These are phyloP conservation scores for Ampelocalamus luodianensis DNA, from an alignment of 176 grass and related monocot genomes.

Conservation along the genomic window DNA sequence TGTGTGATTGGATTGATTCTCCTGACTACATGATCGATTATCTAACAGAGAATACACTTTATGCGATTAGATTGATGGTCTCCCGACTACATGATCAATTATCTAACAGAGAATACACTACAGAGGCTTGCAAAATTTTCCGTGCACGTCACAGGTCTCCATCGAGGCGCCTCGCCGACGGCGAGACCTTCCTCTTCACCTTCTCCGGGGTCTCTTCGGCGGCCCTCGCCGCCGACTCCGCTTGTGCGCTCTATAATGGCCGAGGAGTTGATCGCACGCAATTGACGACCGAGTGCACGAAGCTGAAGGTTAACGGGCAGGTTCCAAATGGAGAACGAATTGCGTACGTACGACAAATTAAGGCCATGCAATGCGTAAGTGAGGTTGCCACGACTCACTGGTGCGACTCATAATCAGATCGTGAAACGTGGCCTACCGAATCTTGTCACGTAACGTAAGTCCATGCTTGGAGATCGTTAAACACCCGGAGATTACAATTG, in stretches of 20 bases:
- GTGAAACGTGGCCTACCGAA: slow-evolving; percentile 11
- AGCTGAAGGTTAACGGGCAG: slow-evolving; percentile 18
- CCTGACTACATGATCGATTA: no score
- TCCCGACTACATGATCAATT: no score
- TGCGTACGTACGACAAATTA: background rate
- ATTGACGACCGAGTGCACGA: background rate
- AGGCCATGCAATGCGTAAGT: background rate
- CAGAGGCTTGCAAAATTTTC: background rate
- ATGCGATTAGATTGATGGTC: no score
- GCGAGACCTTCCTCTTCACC: slow-evolving; percentile 57
- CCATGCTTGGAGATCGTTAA: background rate
- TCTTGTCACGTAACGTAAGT: no score
- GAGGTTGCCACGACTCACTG: background rate
- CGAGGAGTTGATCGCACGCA: slow-evolving; percentile 44
- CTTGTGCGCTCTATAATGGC: background rate
- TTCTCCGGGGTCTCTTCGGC: slow-evolving; percentile 57
- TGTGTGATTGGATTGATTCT: no score
- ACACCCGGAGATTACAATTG: background rate
- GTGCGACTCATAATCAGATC: background rate
- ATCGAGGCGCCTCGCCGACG: background rate
- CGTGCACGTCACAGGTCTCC: slow-evolving; percentile 41
- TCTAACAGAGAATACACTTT: no score
- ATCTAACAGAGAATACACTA: no score
- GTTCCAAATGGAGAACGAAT: background rate
- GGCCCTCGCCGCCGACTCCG: slow-evolving; percentile 60